Percentiles rank a stretch among this genome's conserved stretches.
Evolutionary conservation across 2,329 filamentous ascomycete genomes (phyloP).

Genomic region (Rhytidhysteron rufulum): DNA sequence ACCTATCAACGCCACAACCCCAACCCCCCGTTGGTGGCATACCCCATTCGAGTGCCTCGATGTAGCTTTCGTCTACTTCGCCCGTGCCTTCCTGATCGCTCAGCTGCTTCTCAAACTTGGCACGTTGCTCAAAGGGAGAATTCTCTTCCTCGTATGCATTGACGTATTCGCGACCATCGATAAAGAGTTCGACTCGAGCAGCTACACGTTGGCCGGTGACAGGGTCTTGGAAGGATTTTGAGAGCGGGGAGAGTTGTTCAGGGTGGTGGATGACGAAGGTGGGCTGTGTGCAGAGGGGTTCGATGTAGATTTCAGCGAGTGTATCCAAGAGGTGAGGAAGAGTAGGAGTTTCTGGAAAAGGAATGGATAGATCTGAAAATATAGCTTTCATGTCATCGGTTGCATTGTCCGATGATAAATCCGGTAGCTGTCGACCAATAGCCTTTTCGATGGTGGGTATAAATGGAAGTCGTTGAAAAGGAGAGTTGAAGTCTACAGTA

Average conservation of each 20-base stretch:
- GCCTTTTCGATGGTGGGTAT: constrained; percentile 71
- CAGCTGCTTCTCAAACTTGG: constrained; percentile 69
- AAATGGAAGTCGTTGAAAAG: constrained; percentile 70
- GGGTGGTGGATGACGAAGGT: constrained; percentile 90
- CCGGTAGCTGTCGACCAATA: constrained; percentile 62
- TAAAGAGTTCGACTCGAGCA: constrained; percentile 81
- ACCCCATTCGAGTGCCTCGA: constrained; percentile 80
- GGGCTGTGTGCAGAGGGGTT: constrained; percentile 67
- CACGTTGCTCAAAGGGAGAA: constrained; percentile 77
- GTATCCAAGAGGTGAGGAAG: constrained; percentile 75
- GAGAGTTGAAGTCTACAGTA: constrained; percentile 54
- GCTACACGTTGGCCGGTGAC: constrained; percentile 66
- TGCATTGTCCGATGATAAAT: constrained; percentile 49
- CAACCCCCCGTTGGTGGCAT: constrained; percentile 95
- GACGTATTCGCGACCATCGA: constrained; percentile 74
- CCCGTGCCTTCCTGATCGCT: constrained; percentile 32
- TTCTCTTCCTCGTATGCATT: constrained; percentile 99
- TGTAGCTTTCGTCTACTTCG: constrained; percentile 72
- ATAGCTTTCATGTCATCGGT: constrained; percentile 55
- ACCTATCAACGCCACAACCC: constrained; percentile 87
- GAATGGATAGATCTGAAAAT: constrained; percentile 49
- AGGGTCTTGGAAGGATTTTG: constrained; percentile 77
- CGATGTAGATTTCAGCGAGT: constrained; percentile 71
- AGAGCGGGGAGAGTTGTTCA: constrained; percentile 82
- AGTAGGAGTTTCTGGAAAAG: constrained; percentile 51